Evolutionary conservation across 2,329 filamentous ascomycete genomes (phyloP), one percentile per base, ranked within the genome.

Genomic region (Elsinoe perseae): DNA sequence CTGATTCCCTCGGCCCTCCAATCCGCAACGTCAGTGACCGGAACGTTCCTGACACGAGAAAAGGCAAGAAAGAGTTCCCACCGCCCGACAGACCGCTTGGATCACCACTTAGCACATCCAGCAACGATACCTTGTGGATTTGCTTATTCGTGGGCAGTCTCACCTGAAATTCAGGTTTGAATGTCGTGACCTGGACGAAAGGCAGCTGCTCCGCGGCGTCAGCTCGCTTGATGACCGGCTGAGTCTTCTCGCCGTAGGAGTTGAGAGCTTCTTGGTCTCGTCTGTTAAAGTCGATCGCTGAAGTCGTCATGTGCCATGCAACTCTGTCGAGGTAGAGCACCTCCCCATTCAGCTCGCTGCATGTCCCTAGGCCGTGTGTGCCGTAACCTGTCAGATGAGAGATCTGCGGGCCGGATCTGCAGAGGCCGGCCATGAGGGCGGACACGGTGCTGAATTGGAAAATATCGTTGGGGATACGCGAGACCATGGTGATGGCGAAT

Each of bases 401-500:
- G 20, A 59, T 65, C 21, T 59, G 69, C 54, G 61, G 68, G 30
- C 60, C 71, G 62, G 61, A 71, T 59, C 61, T 64, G 32, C 63
- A 67, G 50, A 73, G 69, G 12, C 70, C 70, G 12, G 66, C 64
- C 9, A 65, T 64, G 54, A 69, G 66, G 20, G 72, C 73, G 9
- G 69, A 64, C 27, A 62, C 63, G 20, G 72, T 68, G 28, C 71
- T 73, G 64, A 70, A 74, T 58, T 74, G 73, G 60, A 72, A 74
- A 59, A 75, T 70, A 61, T 74, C 73, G 65, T 75, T 75, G 32
- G 73, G 72, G 23, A 72, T 71, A 23, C 69, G 69, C 55, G 63
- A 64, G 44, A 67, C 65, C 71, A 73, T 72, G 23, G 36, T 64
- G 56, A 34, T 18, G 30, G 54, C 20, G 20, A 30, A 6, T 30